Conservation (phyloP, 345 rosid species). For the Turritis glabra region DNA sequence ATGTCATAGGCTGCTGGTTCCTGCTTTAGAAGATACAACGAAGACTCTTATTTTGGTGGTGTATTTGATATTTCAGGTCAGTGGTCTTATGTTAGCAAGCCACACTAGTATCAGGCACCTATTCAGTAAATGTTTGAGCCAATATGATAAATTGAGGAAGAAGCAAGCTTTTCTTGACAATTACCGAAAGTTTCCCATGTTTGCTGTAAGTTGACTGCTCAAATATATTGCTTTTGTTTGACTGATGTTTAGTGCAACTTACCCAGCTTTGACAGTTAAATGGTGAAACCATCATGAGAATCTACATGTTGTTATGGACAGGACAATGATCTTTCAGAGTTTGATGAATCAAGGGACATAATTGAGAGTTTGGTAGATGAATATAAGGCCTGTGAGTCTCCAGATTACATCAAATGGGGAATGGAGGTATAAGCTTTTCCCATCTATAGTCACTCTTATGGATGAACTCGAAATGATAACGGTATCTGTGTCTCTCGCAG, state of each 20-base stretch:
- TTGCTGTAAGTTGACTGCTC: constrained; percentile 69
- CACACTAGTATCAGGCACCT: constrained; percentile 97
- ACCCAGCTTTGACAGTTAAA: background rate
- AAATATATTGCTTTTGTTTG: constrained; percentile 5
- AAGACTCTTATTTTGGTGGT: background rate
- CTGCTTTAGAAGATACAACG: background rate
- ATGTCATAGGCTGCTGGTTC: background rate
- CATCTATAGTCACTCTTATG: background rate
- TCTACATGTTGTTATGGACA: constrained; percentile 32
- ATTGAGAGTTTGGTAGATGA: constrained; percentile 94
- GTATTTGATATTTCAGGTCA: constrained; percentile 60
- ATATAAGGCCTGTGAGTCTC: constrained; percentile 93
- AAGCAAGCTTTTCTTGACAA: constrained; percentile 98
- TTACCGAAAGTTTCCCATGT: constrained; percentile 97
- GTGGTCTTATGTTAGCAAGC: constrained; percentile 98
- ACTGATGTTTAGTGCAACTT: background rate
- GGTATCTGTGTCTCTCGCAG: constrained; percentile 38
- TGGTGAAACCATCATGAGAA: background rate
- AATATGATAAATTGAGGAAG: constrained; percentile 86
- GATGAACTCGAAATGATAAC: background rate
- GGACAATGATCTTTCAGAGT: constrained; percentile 99
- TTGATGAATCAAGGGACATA: constrained; percentile 94
- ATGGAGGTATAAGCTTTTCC: constrained; percentile 67
- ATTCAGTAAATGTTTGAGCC: constrained; percentile 92
- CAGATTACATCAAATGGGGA: constrained; percentile 98